Evolutionary conservation across 495 filamentous ascomycete genomes (phyloP), one percentile per base, ranked within the genome.

Genomic region (Penicillium malachiteum): DNA sequence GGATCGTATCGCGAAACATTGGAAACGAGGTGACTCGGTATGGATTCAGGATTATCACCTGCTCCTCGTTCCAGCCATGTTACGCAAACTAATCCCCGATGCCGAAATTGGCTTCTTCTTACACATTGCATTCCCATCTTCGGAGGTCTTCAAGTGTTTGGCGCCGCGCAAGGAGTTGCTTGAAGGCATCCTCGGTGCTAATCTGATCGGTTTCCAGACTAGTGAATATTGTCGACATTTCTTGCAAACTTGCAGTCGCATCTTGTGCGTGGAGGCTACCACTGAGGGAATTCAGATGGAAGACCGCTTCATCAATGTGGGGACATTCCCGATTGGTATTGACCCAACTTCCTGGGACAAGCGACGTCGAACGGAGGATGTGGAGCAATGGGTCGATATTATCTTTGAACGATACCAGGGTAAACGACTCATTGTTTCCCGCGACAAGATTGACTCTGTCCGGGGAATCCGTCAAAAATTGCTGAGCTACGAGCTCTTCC

Each of bases 21-120:
- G 92, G 84, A 96, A 96, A 71, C 84, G 87, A 5, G 91, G 89
- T 26, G 92, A 97, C 69, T 83, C 84, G 35, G 89, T 97, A 54
- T 97, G 92, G 92, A 77, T 97, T 54, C 89, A 97, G 69, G 92
- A 97, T 67, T 97, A 97, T 64, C 92, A 97, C 65, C 78, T 97
- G 13, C 76, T 96, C 9, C 77, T 97, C n/a, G 89, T 96, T n/a
- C 92, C 92, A 2, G 79, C 74, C 16, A 96, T 97, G 92, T 76
- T 96, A 32, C 85, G 92, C 18, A 87, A 93, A 73, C 78, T 94
- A 45, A 73, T 87, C 3, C 91, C 92, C 1, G 89, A 96, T 59
- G 91, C 91, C 21, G 86, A 93, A 70, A 96, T 97, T 67, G 92
- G 92, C 26, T 92, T 97, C 71, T 97, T 97, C 71, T 76, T 97